phyloP scores from a whole-genome alignment of 148 eudicot genomes.

The Nepenthes gracilis region DNA sequence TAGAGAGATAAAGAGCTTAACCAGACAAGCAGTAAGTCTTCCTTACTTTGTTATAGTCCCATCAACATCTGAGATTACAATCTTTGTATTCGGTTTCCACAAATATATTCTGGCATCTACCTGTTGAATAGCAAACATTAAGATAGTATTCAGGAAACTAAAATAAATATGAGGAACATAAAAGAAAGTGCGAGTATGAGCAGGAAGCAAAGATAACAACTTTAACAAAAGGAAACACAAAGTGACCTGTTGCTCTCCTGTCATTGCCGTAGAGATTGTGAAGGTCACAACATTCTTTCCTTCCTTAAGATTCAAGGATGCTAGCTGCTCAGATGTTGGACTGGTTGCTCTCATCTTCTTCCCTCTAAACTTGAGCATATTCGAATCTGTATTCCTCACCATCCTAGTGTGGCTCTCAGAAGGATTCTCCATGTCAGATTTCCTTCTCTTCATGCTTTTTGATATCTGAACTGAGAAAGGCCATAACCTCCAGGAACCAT shows the following conservation, averaged over 20 bases:
- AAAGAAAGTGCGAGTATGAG: neutral
- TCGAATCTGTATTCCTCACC: conserved; percentile 14
- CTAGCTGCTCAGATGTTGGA: conserved; percentile 83
- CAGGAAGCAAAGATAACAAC: neutral
- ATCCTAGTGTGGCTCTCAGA: conserved; percentile 8
- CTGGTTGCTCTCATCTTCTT: conserved; percentile 34
- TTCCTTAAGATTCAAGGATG: conserved; percentile 68
- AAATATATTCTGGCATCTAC: conserved; percentile 87
- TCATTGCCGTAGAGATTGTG: conserved; percentile 70
- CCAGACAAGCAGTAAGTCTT: neutral
- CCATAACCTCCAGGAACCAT: conserved; percentile 58
- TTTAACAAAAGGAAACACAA: neutral
- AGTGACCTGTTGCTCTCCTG: conserved; percentile 69
- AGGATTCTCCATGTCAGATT: conserved; percentile 15
- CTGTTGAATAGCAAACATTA: conserved; percentile 21
- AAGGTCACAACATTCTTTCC: conserved; percentile 68
- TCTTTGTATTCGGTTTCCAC: conserved; percentile 84
- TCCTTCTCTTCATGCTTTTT: conserved; percentile 25
- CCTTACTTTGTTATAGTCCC: conserved; percentile 95
- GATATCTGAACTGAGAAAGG: conserved; percentile 54
- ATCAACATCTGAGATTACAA: conserved; percentile 97
- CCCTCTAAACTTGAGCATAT: conserved; percentile 22
- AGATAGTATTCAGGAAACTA: neutral
- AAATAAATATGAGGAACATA: neutral
- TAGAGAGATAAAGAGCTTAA: neutral